These are phyloP conservation scores for Neopestalotiopsis clavispora DNA, from an alignment of 2,329 filamentous ascomycete genomes.

Conservation along the genomic window DNA sequence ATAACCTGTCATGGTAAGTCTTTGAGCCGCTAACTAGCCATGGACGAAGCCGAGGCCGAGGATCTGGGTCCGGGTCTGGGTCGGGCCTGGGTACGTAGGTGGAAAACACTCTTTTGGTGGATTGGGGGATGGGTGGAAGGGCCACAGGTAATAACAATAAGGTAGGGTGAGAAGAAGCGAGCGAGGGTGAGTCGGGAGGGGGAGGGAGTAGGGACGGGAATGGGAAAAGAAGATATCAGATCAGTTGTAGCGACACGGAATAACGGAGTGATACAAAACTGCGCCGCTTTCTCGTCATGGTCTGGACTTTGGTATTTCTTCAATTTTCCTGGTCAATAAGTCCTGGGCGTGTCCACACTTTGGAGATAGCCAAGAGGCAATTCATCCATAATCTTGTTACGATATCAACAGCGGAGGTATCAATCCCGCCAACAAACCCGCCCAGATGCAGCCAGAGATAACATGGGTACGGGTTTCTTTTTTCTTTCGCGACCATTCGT, in stretches of 20 bases:
- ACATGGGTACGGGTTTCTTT: not conserved
- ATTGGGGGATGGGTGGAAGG: not conserved
- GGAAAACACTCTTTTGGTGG: not conserved
- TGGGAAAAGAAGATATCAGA: not conserved
- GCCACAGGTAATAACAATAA: not conserved
- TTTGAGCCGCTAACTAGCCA: constrained; percentile 3
- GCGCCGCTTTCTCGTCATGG: not conserved
- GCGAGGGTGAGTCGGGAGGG: not conserved
- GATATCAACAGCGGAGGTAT: not conserved
- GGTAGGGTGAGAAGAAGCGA: not conserved
- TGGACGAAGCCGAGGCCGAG: not conserved
- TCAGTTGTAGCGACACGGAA: not conserved
- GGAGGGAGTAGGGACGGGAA: not conserved
- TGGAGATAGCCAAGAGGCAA: not conserved
- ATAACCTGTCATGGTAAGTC: constrained; percentile 6
- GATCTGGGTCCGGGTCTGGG: not conserved
- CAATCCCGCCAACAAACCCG: not conserved
- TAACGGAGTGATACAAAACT: not conserved
- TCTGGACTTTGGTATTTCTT: not conserved
- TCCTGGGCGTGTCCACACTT: not conserved
- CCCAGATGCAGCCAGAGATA: too few relatives aligned
- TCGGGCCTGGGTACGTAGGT: not conserved
- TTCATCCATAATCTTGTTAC: not conserved
- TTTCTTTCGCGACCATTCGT: not conserved
- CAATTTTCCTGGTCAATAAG: not conserved